A percentile compares a stretch with the other conserved stretches of the same genome.
Conservation (phyloP, 129 eudicot species). For the Cynara cardunculus region DNA sequence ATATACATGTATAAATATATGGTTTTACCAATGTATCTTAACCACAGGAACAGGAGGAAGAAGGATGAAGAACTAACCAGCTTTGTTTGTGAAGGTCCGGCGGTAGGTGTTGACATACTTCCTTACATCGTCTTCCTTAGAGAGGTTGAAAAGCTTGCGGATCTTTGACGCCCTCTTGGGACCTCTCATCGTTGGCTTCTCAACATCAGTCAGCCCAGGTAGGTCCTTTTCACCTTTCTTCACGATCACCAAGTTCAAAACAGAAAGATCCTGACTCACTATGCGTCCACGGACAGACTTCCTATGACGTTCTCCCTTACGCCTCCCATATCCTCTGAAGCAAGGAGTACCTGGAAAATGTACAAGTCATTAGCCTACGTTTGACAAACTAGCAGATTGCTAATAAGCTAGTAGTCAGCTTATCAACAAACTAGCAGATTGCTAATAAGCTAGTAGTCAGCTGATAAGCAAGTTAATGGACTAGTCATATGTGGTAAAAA, state of each 20-base stretch:
- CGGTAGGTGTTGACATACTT: slow-evolving; percentile 26
- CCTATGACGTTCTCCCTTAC: slow-evolving; percentile 21
- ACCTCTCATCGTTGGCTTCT: slow-evolving; percentile 83
- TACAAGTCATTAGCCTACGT: not conserved
- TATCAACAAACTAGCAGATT: no score
- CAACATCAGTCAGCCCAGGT: slow-evolving; percentile 68
- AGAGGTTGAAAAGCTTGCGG: slow-evolving; percentile 64
- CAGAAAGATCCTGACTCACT: slow-evolving; percentile 28
- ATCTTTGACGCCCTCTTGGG: slow-evolving; percentile 77
- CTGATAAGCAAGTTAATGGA: no score
- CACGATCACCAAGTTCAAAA: slow-evolving; percentile 41
- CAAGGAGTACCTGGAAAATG: slow-evolving; percentile 16
- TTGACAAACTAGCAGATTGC: no score
- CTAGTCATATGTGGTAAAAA: no score
- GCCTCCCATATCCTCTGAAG: slow-evolving; percentile 22
- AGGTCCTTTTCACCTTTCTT: slow-evolving; percentile 50
- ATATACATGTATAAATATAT: no score
- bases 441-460: no score
- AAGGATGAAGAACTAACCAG: slow-evolving; percentile 3
- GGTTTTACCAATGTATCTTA: no score
- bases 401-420: no score
- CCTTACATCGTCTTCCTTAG: slow-evolving; percentile 52
- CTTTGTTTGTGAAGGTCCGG: slow-evolving; percentile 20
- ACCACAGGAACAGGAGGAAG: not conserved
- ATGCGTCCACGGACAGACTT: slow-evolving; percentile 33